These are phyloP conservation scores for Carex pumila DNA, from an alignment of 176 grass and related monocot species.

Conservation along the genomic window DNA sequence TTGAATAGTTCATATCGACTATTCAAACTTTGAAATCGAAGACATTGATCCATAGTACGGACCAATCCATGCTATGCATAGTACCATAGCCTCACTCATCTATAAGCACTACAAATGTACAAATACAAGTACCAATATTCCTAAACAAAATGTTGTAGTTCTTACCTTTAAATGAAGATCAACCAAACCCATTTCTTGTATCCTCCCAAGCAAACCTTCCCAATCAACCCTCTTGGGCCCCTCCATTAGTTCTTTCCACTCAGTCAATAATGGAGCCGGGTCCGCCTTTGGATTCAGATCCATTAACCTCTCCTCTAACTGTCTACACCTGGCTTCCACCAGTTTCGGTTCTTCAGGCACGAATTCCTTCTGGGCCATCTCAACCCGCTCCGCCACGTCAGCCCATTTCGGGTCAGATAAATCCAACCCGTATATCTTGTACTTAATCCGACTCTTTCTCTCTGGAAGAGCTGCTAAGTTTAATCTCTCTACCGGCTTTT, in stretches of 20 bases:
- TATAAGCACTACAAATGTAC: no score
- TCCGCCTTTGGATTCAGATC: slow-evolving; percentile 43
- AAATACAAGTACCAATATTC: neutral
- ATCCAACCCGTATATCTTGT: slow-evolving; percentile 76
- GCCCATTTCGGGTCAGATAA: slow-evolving; percentile 73
- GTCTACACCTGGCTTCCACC: slow-evolving; percentile 60
- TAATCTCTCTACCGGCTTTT: slow-evolving; percentile 3
- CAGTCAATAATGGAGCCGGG: slow-evolving; percentile 37
- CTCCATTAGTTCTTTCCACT: slow-evolving; percentile 67
- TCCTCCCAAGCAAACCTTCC: slow-evolving; percentile 58
- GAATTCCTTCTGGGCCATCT: slow-evolving; percentile 47
- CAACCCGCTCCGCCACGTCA: slow-evolving; percentile 56
- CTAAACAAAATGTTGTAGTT: neutral
- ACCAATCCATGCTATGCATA: no score
- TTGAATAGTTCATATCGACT: no score
- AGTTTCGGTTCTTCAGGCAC: slow-evolving; percentile 52
- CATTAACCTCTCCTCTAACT: slow-evolving; percentile 52
- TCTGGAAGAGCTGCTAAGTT: slow-evolving; percentile 53
- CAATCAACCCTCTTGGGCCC: slow-evolving; percentile 63
- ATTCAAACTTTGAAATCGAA: no score
- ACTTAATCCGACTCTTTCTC: slow-evolving; percentile 77
- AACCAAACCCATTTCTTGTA: slow-evolving; percentile 46
- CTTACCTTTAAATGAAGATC: slow-evolving; percentile 76
- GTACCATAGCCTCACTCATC: no score
- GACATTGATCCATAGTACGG: no score